Conservation (phyloP, 176 grass and related monocot genomes). For the Leersia perrieri region DNA sequence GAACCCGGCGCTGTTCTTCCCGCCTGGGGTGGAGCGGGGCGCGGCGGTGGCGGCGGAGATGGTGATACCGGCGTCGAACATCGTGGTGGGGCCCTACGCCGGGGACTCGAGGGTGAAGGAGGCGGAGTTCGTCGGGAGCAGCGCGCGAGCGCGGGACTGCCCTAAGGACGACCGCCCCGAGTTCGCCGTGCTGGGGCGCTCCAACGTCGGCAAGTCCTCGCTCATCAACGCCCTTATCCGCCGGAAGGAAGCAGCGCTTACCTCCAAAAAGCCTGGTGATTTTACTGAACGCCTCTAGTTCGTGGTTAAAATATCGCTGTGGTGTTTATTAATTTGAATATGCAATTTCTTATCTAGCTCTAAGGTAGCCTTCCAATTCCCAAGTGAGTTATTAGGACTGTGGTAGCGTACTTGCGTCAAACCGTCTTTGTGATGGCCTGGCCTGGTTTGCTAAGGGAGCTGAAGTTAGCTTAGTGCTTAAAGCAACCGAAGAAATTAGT, state of each 20-base stretch:
- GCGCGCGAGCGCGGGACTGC: conserved; percentile 64
- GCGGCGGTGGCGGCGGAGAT: conserved; percentile 51
- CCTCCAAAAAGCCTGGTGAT: conserved; percentile 93
- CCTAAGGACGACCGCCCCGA: conserved; percentile 83
- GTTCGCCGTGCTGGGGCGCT: conserved; percentile 79
- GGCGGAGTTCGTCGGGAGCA: conserved; percentile 77
- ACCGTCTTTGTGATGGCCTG: background rate
- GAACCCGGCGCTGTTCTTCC: conserved; percentile 63
- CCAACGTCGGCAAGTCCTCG: conserved; percentile 94
- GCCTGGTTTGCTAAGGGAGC: background rate
- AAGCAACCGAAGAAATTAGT: background rate
- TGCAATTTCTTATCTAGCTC: background rate
- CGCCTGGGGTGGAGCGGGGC: conserved; percentile 58
- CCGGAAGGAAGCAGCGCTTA: conserved; percentile 84
- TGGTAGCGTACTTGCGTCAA: background rate
- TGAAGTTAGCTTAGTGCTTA: background rate
- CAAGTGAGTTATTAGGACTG: background rate
- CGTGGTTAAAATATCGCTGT: background rate
- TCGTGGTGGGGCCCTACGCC: conserved; percentile 82
- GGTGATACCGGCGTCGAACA: conserved; percentile 86
- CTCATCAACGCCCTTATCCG: conserved; percentile 82
- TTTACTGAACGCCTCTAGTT: background rate
- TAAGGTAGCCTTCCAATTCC: background rate
- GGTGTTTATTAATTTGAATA: background rate
- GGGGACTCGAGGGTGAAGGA: conserved; percentile 71